These are phyloP conservation scores for Solanum dulcamara DNA, from an alignment of 257 asterid species.

Conservation along the genomic window DNA sequence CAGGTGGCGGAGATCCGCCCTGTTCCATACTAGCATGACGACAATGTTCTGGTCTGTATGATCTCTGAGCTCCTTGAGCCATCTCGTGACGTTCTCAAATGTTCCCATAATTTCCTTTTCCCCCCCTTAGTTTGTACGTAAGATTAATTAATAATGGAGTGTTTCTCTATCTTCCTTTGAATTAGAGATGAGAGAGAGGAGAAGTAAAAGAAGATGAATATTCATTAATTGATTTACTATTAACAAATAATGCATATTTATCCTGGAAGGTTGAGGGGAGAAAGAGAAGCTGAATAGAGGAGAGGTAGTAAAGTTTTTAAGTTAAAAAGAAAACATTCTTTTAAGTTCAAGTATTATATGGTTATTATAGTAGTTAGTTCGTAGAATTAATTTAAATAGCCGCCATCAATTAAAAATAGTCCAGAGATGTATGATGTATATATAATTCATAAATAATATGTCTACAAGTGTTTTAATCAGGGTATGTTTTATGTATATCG, in stretches of 20 bases:
- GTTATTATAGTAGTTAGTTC: neutral
- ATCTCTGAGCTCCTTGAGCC: slow-evolving; percentile 40
- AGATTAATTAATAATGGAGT: neutral
- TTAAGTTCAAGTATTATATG: neutral
- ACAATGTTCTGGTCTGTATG: slow-evolving; percentile 36
- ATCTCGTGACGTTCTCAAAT: slow-evolving; percentile 29
- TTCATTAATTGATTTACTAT: neutral
- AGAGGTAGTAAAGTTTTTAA: neutral
- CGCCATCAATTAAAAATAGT: too few relatives aligned
- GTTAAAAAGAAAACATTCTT: neutral
- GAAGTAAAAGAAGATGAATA: neutral
- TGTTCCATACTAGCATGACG: slow-evolving; percentile 33
- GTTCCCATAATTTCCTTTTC: slow-evolving; percentile 11
- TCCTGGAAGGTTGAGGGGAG: neutral
- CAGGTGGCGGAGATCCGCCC: slow-evolving; percentile 35
- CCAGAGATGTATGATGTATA: too few relatives aligned
- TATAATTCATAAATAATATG: too few relatives aligned
- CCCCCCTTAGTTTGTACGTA: neutral
- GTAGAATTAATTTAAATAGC: neutral
- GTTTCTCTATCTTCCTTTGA: neutral
- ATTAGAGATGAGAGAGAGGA: neutral
- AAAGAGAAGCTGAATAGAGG: neutral
- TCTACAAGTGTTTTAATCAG: neutral
- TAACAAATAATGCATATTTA: neutral
- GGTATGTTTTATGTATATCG: neutral